phyloP scores from a whole-genome alignment of 495 filamentous ascomycete genomes.

The Glarea lozoyensis region DNA sequence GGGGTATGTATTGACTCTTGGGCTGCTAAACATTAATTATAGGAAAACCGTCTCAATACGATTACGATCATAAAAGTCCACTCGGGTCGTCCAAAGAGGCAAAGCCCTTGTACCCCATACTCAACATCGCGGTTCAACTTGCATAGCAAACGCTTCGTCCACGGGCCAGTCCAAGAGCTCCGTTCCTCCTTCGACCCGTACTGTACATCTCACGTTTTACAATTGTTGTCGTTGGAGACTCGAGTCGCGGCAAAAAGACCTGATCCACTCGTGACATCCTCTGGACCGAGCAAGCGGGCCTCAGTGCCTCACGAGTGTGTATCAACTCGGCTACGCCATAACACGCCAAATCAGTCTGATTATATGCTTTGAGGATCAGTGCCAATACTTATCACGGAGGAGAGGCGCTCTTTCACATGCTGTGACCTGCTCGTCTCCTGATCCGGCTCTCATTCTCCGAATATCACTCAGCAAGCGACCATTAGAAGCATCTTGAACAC shows the following conservation, averaged over 20 bases:
- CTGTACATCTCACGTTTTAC: neutral
- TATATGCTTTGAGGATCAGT: neutral
- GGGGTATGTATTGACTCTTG: too few relatives aligned
- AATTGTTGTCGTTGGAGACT: neutral
- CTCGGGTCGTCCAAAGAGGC: neutral
- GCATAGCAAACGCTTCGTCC: neutral
- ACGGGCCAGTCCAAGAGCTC: neutral
- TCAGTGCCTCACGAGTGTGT: neutral
- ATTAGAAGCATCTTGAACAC: too few relatives aligned
- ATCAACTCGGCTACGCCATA: neutral
- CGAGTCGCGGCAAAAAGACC: slow-evolving; percentile 9
- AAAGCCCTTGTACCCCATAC: neutral
- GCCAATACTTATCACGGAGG: neutral
- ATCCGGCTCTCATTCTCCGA: neutral
- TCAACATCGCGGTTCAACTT: neutral
- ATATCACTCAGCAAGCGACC: too few relatives aligned
- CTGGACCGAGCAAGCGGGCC: slow-evolving; percentile 7
- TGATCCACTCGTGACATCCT: slow-evolving; percentile 13
- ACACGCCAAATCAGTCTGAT: neutral
- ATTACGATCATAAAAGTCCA: too few relatives aligned
- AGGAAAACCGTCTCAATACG: too few relatives aligned
- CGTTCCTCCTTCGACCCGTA: slow-evolving; percentile 12
- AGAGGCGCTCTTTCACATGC: slow-evolving; percentile 3
- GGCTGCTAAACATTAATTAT: too few relatives aligned
- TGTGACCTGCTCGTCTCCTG: neutral